Evolutionary conservation across 208 protist genomes (phyloP).

Genomic region (Herpetomonas samuelpessoai): DNA sequence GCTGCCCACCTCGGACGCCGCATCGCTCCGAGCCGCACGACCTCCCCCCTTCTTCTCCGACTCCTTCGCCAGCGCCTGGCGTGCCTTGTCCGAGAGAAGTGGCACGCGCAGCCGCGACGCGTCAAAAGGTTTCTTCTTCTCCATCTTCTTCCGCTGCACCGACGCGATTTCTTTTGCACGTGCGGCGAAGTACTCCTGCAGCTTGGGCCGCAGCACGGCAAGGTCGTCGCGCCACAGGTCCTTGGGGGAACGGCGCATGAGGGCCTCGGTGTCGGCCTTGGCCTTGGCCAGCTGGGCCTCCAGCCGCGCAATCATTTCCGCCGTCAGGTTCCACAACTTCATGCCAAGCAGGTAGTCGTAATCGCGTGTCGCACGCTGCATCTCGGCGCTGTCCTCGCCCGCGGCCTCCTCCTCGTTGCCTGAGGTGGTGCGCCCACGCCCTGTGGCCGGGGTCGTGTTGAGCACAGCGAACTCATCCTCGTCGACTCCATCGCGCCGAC

Average conservation of each 20-base stretch:
- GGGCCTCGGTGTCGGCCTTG: constrained; percentile 64
- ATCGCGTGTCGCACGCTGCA: constrained; percentile 61
- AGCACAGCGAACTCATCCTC: constrained; percentile 1
- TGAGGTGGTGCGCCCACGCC: constrained; percentile 19
- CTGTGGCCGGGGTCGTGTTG: constrained; percentile 23
- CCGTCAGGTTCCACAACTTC: constrained; percentile 97
- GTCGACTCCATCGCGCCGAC: background rate
- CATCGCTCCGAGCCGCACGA: constrained; percentile 5
- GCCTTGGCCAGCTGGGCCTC: constrained; percentile 81
- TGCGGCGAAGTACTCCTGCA: constrained; percentile 60
- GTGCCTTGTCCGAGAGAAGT: constrained; percentile 84
- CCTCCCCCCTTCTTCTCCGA: constrained; percentile 48
- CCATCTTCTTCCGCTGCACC: constrained; percentile 81
- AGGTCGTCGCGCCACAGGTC: constrained; percentile 91
- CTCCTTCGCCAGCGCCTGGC: constrained; percentile 61
- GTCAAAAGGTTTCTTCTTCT: constrained; percentile 82
- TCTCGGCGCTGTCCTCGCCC: constrained; percentile 46
- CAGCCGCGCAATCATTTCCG: constrained; percentile 95
- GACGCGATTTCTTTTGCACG: constrained; percentile 67
- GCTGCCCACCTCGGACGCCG: constrained; percentile 1
- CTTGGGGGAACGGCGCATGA: constrained; percentile 75
- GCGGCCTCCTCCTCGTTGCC: constrained; percentile 7
- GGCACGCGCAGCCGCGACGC: constrained; percentile 69
- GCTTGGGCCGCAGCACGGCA: constrained; percentile 52
- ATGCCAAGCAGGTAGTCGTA: constrained; percentile 99